Evolutionary conservation across 192 early-diverging fungal species (phyloP), one percentile per base, ranked within the genome.

Genomic region (Umbelopsis sp.): DNA sequence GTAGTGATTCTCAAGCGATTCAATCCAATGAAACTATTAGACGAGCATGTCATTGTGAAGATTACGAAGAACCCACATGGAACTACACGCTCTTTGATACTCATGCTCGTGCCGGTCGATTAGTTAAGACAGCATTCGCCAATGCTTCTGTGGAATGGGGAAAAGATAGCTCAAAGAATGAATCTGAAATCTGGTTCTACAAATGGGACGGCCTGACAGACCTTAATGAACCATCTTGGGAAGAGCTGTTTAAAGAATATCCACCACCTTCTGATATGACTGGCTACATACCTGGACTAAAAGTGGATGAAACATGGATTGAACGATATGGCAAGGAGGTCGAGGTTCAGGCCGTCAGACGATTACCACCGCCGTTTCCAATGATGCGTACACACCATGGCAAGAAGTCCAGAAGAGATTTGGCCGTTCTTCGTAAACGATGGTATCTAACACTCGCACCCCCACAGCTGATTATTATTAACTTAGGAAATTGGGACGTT

Each of bases 401-500:
- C 8, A 41, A 41, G 38, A 41, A 5, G 36, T 38, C 38, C 7
- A 41, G 38, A 41, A 1, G 38, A 6, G 38, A 41, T 11, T 6
- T 41, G 4, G 38, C 12, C 12, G 38, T 11, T 4, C 38, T 41
- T 41, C 38, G 4, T 41, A 41, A 41, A 11, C 38, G 38, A 41
- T 41, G 38, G 38, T 41, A 41, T 21, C 71, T 20, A 31, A 53
- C 51, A 34, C 25, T 41, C 5, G 38, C 29, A 25, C 68, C 26
- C 3, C 77, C 79, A 17, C 45, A 71, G 36, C 70, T 38, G 32
- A 29, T 79, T 3, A 72, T 86, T 5, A 45, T 86, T 38, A 79
- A 81, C n/a, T 65, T 86, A 41, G 80, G 72, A 9, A 84, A 84
- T 59, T 86, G 85, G 85, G 85, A 86, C 45, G 49, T 77, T 0